These are phyloP conservation scores for Theileria sp. DNA, from an alignment of 169 alveolate species.

Conservation along the genomic window DNA sequence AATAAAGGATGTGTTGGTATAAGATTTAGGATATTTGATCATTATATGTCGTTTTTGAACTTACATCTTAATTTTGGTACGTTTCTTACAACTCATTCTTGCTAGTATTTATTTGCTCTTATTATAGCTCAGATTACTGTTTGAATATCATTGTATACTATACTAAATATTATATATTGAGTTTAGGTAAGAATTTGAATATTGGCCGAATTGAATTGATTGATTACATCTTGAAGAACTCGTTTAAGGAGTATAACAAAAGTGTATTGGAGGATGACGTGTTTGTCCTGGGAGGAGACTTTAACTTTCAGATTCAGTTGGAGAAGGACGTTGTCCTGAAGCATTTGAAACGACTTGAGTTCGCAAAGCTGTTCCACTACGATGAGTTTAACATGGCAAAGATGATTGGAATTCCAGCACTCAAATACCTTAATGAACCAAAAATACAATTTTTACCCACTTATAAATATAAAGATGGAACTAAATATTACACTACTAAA, in stretches of 20 bases:
- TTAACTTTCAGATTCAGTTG: constrained; percentile 83
- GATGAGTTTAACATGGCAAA: constrained; percentile 72
- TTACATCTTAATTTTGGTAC: constrained; percentile 58
- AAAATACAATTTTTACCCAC: constrained; percentile 87
- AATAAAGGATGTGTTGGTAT: constrained; percentile 65
- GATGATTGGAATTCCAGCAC: constrained; percentile 32
- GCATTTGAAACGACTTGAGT: constrained; percentile 32
- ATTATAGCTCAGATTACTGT: too few relatives aligned
- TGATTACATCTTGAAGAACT: constrained; percentile 33
- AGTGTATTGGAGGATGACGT: constrained; percentile 70
- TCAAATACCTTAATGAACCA: constrained; percentile 75
- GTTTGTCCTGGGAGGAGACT: constrained; percentile 85
- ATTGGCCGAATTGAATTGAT: constrained; percentile 29
- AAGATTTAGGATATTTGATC: constrained; percentile 28
- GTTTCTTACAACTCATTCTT: constrained; percentile 8
- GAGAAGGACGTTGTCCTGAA: constrained; percentile 59
- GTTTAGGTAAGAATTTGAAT: constrained; percentile 20
- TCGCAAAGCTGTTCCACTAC: constrained; percentile 33
- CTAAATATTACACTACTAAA: constrained; percentile 80
- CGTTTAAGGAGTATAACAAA: constrained; percentile 36
- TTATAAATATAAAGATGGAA: constrained; percentile 85
- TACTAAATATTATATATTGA: neutral
- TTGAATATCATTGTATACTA: neutral
- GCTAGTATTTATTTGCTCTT: too few relatives aligned
- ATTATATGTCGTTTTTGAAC: constrained; percentile 33